Evolutionary conservation across 2,329 filamentous ascomycete genomes (phyloP).

Genomic region (Ramichloridium luteum): DNA sequence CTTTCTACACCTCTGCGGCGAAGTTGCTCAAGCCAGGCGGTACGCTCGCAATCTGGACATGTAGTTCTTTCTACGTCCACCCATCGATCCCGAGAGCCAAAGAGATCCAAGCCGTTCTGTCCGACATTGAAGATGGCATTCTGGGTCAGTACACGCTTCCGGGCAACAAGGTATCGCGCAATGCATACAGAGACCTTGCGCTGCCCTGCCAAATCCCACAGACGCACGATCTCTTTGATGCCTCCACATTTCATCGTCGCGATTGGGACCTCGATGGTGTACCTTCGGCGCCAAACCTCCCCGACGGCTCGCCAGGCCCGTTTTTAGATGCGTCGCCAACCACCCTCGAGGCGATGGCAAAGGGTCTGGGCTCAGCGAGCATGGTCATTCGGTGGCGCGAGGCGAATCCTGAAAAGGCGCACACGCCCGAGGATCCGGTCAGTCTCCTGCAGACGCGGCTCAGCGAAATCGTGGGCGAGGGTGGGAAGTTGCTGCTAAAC

Average conservation of each 20-base stretch:
- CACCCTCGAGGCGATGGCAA: conserved; percentile 25
- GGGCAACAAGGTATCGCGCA: conserved; percentile 32
- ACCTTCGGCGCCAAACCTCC: conserved; percentile 7
- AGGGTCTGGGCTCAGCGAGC: conserved; percentile 29
- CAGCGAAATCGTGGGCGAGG: conserved; percentile 11
- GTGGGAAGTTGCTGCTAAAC: conserved; percentile 3
- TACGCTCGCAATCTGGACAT: conserved; percentile 42
- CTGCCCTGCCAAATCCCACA: conserved; percentile 38
- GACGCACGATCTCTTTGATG: conserved; percentile 26
- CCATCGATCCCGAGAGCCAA: conserved; percentile 29
- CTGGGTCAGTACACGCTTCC: conserved; percentile 30
- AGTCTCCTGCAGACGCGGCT: conserved; percentile 21
- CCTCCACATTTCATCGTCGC: conserved; percentile 28
- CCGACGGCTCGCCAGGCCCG: conserved; percentile 10
- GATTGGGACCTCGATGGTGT: conserved; percentile 31
- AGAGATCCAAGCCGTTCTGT: conserved; percentile 32
- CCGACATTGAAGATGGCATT: conserved; percentile 26
- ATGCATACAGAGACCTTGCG: conserved; percentile 31
- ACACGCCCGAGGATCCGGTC: conserved; percentile 30
- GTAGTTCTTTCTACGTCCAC: conserved; percentile 21
- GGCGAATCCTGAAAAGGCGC: conserved; percentile 30
- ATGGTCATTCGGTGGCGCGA: conserved; percentile 34
- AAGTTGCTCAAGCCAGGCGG: conserved; percentile 40
- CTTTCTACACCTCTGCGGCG: conserved; percentile 39
- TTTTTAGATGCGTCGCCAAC: conserved; percentile 15